Percentiles rank a stretch among this genome's conserved stretches.
These are phyloP conservation scores for Suillus paluster DNA, from an alignment of 768 basidiomycete genomes.

Conservation along the genomic window DNA sequence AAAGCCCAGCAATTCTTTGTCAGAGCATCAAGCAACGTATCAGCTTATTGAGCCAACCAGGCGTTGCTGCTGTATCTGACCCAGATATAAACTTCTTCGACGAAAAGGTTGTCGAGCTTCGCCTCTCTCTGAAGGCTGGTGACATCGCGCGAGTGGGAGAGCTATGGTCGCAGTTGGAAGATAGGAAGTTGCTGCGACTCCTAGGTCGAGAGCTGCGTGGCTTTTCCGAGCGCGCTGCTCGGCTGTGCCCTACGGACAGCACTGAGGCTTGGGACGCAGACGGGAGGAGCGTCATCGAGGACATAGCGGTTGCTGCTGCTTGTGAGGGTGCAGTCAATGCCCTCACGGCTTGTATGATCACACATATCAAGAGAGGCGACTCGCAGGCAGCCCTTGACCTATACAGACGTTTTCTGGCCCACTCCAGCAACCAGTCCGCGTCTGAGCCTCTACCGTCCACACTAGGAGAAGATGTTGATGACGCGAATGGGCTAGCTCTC, in stretches of 20 bases:
- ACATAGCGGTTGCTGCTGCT: conserved; percentile 57
- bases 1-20: conserved; percentile 22
- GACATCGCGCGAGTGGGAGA: conserved; percentile 36
- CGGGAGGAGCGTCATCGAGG: conserved; percentile 39
- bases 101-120: conserved; percentile 41
- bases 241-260: conserved; percentile 27
- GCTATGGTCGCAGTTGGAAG: conserved; percentile 49
- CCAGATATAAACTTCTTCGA: conserved; percentile 41
- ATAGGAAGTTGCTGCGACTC: conserved; percentile 47
- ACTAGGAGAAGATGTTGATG: conserved; percentile 17
- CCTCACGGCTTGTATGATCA: conserved; percentile 53
- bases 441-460: conserved; percentile 20
- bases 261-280: conserved; percentile 29
- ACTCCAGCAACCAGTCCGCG: conserved; percentile 24
- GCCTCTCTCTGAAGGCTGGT: conserved; percentile 38
- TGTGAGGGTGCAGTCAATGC: conserved; percentile 48
- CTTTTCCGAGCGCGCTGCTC: conserved; percentile 42
- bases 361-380: conserved; percentile 46
- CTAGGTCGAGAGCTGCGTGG: conserved; percentile 49
- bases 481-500: conserved; percentile 30
- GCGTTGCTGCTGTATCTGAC: conserved; percentile 25
- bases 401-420: conserved; percentile 42
- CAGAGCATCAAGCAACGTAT: conserved; percentile 29
- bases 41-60: conserved; percentile 10
- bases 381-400: conserved; percentile 48